phyloP scores from a whole-genome alignment of 164 flowering plant species.

The Pachysandra terminalis region DNA sequence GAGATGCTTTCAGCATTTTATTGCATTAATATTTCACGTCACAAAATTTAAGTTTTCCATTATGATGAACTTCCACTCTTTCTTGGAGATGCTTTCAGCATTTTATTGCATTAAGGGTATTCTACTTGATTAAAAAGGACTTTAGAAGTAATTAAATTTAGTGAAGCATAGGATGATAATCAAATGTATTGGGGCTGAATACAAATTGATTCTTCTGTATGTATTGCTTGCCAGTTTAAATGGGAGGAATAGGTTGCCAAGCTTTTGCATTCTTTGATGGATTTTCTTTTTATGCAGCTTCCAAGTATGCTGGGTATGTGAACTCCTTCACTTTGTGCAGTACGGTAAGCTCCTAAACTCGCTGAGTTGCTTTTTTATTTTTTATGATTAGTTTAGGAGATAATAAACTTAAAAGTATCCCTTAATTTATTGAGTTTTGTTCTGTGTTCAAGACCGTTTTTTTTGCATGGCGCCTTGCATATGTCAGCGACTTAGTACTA shows the following conservation, averaged over 20 bases:
- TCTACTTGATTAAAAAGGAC: no score
- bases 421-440: neutral
- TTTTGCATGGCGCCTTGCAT: neutral
- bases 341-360: slow-evolving; percentile 56
- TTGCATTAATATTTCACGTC: no score
- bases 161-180: neutral
- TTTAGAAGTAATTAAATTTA: neutral
- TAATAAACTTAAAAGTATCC: neutral
- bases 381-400: neutral
- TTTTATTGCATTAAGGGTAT: no score
- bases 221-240: neutral
- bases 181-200: neutral
- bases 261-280: slow-evolving; percentile 4
- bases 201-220: neutral
- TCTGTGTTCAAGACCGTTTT: neutral
- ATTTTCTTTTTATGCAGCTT: slow-evolving; percentile 54
- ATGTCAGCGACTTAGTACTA: no score
- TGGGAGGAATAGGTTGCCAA: neutral
- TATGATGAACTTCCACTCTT: neutral
- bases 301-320: slow-evolving; percentile 95
- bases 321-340: slow-evolving; percentile 79
- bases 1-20: neutral
- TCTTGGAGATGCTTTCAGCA: neutral
- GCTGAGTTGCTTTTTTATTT: neutral
- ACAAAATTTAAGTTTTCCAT: no score